Percentiles rank a stretch among this genome's conserved stretches.
phyloP scores from a whole-genome alignment of 805 yeast genomes.

The Saccharomycopsis fodiens region DNA sequence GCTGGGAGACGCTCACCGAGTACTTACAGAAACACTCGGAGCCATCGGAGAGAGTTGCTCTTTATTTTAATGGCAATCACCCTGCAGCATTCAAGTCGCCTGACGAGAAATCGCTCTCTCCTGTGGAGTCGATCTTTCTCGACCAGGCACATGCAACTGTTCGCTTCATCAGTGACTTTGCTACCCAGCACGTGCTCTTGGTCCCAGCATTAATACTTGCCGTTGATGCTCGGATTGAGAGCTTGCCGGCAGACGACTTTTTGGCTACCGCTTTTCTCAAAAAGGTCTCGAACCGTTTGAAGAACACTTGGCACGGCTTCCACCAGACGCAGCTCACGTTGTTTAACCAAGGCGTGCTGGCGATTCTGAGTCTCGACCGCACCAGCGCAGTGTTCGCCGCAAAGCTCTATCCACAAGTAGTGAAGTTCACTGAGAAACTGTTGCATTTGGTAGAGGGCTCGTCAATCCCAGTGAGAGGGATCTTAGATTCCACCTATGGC shows the following conservation, averaged over 20 bases:
- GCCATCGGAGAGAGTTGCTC: constrained; percentile 22
- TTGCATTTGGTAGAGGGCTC: constrained; percentile 6
- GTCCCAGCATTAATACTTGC: constrained; percentile 12
- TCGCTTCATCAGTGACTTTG: constrained; percentile 22
- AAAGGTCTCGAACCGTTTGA: constrained; percentile 14
- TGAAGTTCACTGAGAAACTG: constrained; percentile 15
- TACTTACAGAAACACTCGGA: constrained; percentile 30
- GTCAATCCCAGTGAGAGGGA: constrained; percentile 10
- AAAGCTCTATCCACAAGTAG: constrained; percentile 18
- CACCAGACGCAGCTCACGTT: constrained; percentile 12
- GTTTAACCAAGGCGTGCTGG: constrained; percentile 13
- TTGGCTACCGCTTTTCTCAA: constrained; percentile 9
- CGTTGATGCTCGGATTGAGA: constrained; percentile 11
- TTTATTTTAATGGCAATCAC: constrained; percentile 7
- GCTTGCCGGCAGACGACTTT: constrained; percentile 14
- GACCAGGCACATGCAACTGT: constrained; percentile 25
- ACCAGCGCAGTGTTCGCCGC: constrained; percentile 14
- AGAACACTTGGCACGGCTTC: constrained; percentile 13
- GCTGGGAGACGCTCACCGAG: constrained; percentile 29
- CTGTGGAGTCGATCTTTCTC: constrained; percentile 28
- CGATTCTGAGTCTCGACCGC: constrained; percentile 13
- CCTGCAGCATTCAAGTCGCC: too few species aligned
- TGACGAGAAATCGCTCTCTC: constrained; percentile 25
- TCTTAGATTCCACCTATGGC: constrained; percentile 19
- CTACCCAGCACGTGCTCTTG: constrained; percentile 9